These are phyloP conservation scores for Maudiozyma serrabonitensis DNA, from an alignment of 805 yeast genomes.

Conservation along the genomic window DNA sequence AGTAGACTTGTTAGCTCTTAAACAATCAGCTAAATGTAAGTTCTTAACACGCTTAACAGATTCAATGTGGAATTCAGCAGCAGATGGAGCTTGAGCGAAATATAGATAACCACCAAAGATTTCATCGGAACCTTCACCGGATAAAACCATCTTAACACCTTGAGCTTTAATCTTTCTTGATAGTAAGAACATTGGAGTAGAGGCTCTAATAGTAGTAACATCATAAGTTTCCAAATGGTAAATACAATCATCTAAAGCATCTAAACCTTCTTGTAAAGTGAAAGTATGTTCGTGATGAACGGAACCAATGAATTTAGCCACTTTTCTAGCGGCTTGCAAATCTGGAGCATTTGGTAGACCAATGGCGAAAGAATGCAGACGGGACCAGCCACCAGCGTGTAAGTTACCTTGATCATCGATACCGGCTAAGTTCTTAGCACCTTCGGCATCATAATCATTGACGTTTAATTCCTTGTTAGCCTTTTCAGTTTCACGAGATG, in stretches of 20 bases:
- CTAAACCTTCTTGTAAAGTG: constrained; percentile 93
- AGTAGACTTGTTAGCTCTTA: constrained; percentile 98
- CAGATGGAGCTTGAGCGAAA: constrained; percentile 92
- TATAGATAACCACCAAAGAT: constrained; percentile 97
- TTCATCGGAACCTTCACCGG: constrained; percentile 99
- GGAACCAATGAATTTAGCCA: constrained; percentile 92
- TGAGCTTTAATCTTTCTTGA: constrained; percentile 97
- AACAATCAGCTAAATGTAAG: constrained; percentile 93
- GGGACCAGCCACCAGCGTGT: constrained; percentile 66
- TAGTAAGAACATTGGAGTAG: constrained; percentile 96
- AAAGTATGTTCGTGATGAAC: constrained; percentile 97
- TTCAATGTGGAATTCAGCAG: constrained; percentile 89
- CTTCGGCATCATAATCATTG: constrained; percentile 37
- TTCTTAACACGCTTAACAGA: constrained; percentile 93
- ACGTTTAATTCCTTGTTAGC: constrained; percentile 30
- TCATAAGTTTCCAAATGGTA: constrained; percentile 95
- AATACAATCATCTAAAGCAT: constrained; percentile 89
- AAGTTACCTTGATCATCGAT: constrained; percentile 83
- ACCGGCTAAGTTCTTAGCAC: constrained; percentile 69
- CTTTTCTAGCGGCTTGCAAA: constrained; percentile 89
- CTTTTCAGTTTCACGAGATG: constrained; percentile 87
- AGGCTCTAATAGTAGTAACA: constrained; percentile 97
- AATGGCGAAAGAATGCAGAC: constrained; percentile 90
- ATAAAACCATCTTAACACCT: constrained; percentile 98
- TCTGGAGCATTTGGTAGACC: constrained; percentile 99